Evolutionary conservation across 768 basidiomycete species (phyloP).

Genomic region (Pholiota microspora): DNA sequence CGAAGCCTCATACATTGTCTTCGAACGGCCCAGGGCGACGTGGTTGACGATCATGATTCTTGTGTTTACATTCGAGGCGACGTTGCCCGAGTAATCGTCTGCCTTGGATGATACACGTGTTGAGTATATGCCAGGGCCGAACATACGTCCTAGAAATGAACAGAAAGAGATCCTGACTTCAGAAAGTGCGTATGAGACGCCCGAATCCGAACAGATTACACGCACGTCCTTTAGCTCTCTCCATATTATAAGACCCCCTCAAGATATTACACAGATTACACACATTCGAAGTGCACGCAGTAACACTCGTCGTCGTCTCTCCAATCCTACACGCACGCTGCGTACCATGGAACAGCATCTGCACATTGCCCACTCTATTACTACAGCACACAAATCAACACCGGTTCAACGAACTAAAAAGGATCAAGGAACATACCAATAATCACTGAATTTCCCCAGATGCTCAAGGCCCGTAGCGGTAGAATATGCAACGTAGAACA

Average conservation of each 20-base stretch:
- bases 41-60: constrained; percentile 28
- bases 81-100: constrained; percentile 22
- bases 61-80: constrained; percentile 6
- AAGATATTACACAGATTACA: constrained; percentile 27
- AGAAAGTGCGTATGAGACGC: no score
- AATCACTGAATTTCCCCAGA: constrained; percentile 26
- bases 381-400: constrained; percentile 7
- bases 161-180: not conserved
- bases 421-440: constrained; percentile 18
- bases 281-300: constrained; percentile 14
- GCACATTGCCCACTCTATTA: constrained; percentile 28
- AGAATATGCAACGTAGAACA: constrained; percentile 28
- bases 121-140: constrained; percentile 30
- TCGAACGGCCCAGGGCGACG: constrained; percentile 25
- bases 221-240: constrained; percentile 24
- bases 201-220: no score
- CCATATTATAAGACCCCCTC: constrained; percentile 28
- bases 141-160: constrained; percentile 25
- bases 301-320: constrained; percentile 14
- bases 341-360: constrained; percentile 29
- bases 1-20: constrained; percentile 23
- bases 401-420: not conserved
- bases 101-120: constrained; percentile 27
- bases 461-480: constrained; percentile 19
- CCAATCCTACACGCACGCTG: constrained; percentile 23